Base-by-base conservation (phyloP, 352 stramenopile species). In the Phytophthora quininea region DNA sequence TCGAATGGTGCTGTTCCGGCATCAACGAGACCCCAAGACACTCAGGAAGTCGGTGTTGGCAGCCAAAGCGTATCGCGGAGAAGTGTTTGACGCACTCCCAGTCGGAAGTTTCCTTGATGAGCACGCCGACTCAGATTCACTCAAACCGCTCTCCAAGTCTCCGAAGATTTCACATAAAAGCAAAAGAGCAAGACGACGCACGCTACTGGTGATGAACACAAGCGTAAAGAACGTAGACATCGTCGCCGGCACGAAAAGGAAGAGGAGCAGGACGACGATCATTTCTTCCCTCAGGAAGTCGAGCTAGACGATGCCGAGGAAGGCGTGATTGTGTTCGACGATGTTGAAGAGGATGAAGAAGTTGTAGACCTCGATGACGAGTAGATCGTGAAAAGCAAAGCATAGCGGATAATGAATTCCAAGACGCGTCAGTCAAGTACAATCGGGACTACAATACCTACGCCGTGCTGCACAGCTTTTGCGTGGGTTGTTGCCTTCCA, bases 1-100 rank as follows among this genome's bases (percentile, higher is more conserved):
- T 52, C 84, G 88, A 1, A 52, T 93, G 51, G 74, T 94, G 54
- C 60, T 92, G 4, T 96, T 96, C 63, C 77, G 76, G 42, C 84
- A 77, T n/a, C 62, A 81, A 27, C 74, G 63, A 11, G 71, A 84
- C 24, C 50, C 62, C 6, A 55, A 72, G 19, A 72, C 62, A 9
- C 70, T 67, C 62, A 82, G 80, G 43, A 74, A 68, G 40, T 29
- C 56, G 10, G 62, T 72, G n/a, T 53, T 91, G 33, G 74, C 76
- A 0, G 82, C 77, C 11, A 89, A 84, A 58, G 82, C 82, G 1
- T 91, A 79, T 45, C 80, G 79, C 58, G 87, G 74, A 40, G 58
- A 76, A n/a, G 57, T 64, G 7, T 92, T 95, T 64, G 79, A 93
- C 51, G 56, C 79, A 1, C 42, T 89, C 4, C 71, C 82, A 5